These are phyloP conservation scores for Blastobotrys buckinghamii DNA, from an alignment of 1,139 yeast genomes.

Conservation along the genomic window DNA sequence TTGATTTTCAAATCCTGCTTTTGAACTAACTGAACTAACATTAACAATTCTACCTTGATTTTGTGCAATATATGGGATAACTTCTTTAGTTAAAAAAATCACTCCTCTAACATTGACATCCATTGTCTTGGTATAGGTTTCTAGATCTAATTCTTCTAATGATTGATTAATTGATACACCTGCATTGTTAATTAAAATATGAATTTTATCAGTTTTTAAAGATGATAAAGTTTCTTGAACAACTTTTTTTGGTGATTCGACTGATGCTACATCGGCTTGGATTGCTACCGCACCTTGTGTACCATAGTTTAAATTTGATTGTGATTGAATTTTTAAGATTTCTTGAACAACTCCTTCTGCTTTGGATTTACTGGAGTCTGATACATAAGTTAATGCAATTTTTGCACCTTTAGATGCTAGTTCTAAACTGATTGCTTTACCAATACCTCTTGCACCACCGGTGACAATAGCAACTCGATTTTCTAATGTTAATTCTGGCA, in stretches of 20 bases:
- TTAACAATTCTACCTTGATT: slow-evolving; percentile 40
- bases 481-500: not conserved
- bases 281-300: slow-evolving; percentile 24
- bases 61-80: slow-evolving; percentile 18
- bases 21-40: slow-evolving; percentile 55
- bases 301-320: slow-evolving; percentile 13
- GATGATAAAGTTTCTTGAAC: slow-evolving; percentile 17
- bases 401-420: slow-evolving; percentile 23
- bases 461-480: slow-evolving; percentile 22
- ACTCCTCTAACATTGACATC: slow-evolving; percentile 23
- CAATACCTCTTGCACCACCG: slow-evolving; percentile 30
- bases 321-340: slow-evolving; percentile 15
- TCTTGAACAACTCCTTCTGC: slow-evolving; percentile 26
- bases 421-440: slow-evolving; percentile 29
- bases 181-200: slow-evolving; percentile 73
- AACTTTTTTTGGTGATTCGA: slow-evolving; percentile 15
- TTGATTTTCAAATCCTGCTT: slow-evolving; percentile 45
- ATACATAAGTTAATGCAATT: slow-evolving; percentile 29
- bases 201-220: slow-evolving; percentile 37
- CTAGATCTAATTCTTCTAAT: slow-evolving; percentile 12
- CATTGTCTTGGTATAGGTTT: slow-evolving; percentile 16
- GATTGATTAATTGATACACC: slow-evolving; percentile 40
- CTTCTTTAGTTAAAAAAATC: slow-evolving; percentile 22
- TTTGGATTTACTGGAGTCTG: slow-evolving; percentile 6
- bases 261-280: slow-evolving; percentile 27